phyloP scores from a whole-genome alignment of 1,139 yeast species.

The Magnusiomyces ingens region DNA sequence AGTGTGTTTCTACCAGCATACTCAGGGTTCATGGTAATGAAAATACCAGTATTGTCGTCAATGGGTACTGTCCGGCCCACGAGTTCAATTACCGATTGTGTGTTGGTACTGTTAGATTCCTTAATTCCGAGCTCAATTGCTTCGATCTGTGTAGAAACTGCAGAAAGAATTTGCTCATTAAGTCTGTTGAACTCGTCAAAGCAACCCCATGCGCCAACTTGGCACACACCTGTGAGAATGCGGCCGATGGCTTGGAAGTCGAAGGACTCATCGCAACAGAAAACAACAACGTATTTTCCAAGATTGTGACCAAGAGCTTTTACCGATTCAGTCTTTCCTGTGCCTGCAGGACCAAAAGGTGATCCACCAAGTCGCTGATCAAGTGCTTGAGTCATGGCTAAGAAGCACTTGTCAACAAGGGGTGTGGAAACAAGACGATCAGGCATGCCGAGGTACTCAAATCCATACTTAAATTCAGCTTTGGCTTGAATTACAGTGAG shows the following conservation, averaged over 20 bases:
- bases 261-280: conserved; percentile 86
- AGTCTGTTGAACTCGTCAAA: conserved; percentile 93
- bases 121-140: conserved; percentile 45
- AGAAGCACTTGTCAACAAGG: conserved; percentile 55
- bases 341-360: conserved; percentile 95
- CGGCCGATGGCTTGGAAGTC: conserved; percentile 78
- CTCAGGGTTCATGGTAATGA: conserved; percentile 88
- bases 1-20: conserved; percentile 76
- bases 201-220: conserved; percentile 91
- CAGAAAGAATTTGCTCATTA: conserved; percentile 65
- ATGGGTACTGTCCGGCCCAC: conserved; percentile 43
- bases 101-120: conserved; percentile 11
- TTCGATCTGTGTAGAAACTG: conserved; percentile 79
- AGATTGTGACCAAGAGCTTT: conserved; percentile 77
- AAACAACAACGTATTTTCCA: conserved; percentile 78
- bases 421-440: conserved; percentile 77
- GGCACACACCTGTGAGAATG: conserved; percentile 72
- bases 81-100: conserved; percentile 38
- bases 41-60: conserved; percentile 52
- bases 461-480: conserved; percentile 56
- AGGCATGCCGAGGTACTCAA: conserved; percentile 74
- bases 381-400: conserved; percentile 69
- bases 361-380: conserved; percentile 79
- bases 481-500: conserved; percentile 50
- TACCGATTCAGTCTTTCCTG: conserved; percentile 90